Base-by-base conservation (phyloP, 371 early-diverging fungal species). In the Mortierella sp. region DNA sequence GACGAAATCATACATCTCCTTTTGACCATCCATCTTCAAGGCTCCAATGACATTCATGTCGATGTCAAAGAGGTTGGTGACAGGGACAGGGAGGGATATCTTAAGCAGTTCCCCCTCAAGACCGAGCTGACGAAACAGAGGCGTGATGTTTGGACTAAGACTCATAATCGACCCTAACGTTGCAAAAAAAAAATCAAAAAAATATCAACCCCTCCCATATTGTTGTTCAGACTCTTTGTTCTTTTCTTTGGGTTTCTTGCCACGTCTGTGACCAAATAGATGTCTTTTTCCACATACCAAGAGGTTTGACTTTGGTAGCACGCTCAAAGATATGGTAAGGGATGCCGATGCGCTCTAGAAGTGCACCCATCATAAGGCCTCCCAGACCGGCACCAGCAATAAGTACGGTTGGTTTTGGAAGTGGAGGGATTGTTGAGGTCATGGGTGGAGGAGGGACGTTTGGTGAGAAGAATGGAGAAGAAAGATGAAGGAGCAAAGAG, bases 301-400 rank as follows among this genome's bases (percentile, higher is more conserved):
- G 70, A 28, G 57, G 72, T 5, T 68, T 52, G 48, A 74, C 31
- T 48, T 75, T 58, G 19, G 58, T 8, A 14, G 63, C 75, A 14
- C 75, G 70, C 52, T 80, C 80, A 57, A 80, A 74, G 31, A 80
- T 80, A 10, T 50, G n/a, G 19, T 80, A 80, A 1, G 75, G 71
- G 48, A 80, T 80, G 31, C 60, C 38, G 38, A 55, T 21, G 75
- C 60, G 45, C 42, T 80, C 80, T 11, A 80, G 72, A 16, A 80
- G 47, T 8, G 14, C 57, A 19, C 68, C 80, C 21, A 80, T 68
- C 26, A 75, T 16, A 3, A 80, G 57, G 26, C 80, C 80, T 9
- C 65, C 79, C 38, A 77, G 34, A 28, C 77, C 77, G 10, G 57
- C 77, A 10, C 77, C 77, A 16, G 31, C 63, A 45, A 77, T 77